Evolutionary conservation across 768 basidiomycete genomes (phyloP).

Genomic region (Xerocomellus intermedius): DNA sequence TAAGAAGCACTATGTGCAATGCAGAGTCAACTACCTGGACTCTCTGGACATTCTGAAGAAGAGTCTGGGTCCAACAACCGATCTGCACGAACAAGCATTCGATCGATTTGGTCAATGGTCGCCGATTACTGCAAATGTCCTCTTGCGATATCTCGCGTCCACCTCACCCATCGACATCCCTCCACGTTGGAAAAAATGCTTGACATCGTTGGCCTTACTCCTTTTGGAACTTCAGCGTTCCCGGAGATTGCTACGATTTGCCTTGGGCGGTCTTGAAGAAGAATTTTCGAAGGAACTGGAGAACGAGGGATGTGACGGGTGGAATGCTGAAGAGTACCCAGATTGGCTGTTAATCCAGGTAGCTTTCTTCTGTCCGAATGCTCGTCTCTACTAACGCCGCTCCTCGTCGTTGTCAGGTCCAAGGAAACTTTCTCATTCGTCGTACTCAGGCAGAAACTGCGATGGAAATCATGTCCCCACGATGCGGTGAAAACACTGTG

Average conservation of each 20-base stretch:
- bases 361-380: neutral
- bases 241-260: neutral
- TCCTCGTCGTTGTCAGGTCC: neutral
- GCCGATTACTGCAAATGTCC: neutral
- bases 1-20: neutral
- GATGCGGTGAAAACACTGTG: conserved; percentile 32
- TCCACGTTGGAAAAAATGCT: neutral
- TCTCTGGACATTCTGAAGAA: neutral
- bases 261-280: neutral
- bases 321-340: neutral
- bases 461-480: conserved; percentile 43
- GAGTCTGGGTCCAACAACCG: neutral
- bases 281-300: neutral
- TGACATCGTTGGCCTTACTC: neutral
- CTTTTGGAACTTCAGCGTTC: neutral
- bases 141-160: neutral
- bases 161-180: neutral
- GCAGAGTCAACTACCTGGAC: neutral
- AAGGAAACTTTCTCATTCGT: neutral
- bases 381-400: conserved; percentile 29
- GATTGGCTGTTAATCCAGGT: neutral
- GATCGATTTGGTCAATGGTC: neutral
- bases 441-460: conserved; percentile 28
- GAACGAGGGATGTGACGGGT: neutral
- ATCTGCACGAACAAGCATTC: conserved; percentile 6